Evolutionary conservation across 2,329 filamentous ascomycete genomes (phyloP), one percentile per base, ranked within the genome.

Genomic region (Exophiala spinifera): DNA sequence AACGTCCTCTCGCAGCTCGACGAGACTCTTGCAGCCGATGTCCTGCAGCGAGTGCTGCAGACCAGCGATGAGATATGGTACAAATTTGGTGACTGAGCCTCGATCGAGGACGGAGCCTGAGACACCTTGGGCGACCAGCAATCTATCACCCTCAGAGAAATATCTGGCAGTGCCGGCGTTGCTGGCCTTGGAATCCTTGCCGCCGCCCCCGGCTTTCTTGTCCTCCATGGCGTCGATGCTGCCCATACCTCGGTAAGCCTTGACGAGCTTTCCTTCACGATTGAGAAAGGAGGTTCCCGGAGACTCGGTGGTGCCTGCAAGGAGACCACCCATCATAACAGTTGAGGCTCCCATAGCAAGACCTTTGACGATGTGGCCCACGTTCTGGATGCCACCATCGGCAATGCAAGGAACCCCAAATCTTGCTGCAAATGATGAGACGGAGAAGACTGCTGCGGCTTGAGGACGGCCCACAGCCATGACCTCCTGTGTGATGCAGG

Each of bases 211-310:
- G 10, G 91, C 91, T 81, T 96, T 96, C 84, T 94, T 96, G 77
- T 97, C 92, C 77, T 97, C 91, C 94, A 99, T 99, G 64, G 94
- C 94, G 67, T 96, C 94, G 70, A 99, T 99, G 74, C 87, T 91
- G 64, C 94, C 94, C 94, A 99, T 99, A 57, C 94, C 94, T 74
- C 94, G 89, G 81, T 99, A 99, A 37, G 94, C 91, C 82, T 99
- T 99, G 74, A 99, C 92, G 51, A 99, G 86, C 81, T 97, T 95
- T 62, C 94, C 94, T 75, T 97, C 92, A 57, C 89, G 87, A 68
- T 89, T 95, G 65, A 99, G 90, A 69, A 95, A 97, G 64, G 95
- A 97, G 63, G 92, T 91, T 62, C 94, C 95, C 33, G 94, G 94
- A 34, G 92, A 97, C 77, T 99, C 94, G 39, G 92, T 96, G 61